Evolutionary conservation across 2,329 filamentous ascomycete species (phyloP).

Genomic region (Neonectria hederae): DNA sequence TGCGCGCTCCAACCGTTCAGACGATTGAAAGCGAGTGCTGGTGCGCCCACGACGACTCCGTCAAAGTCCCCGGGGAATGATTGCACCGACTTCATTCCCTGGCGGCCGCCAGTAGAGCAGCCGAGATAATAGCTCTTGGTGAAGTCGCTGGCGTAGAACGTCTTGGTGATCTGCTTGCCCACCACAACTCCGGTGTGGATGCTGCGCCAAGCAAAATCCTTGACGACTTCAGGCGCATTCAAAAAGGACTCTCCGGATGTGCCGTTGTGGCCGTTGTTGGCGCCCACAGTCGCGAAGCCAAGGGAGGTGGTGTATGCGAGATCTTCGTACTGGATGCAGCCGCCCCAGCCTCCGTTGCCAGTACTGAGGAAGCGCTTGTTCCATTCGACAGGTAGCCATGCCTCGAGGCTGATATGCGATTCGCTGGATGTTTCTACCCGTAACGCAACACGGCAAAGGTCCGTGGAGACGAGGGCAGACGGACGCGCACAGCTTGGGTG

Average conservation of each 20-base stretch:
- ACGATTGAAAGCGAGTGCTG: constrained; percentile 56
- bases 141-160: constrained; percentile 55
- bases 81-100: constrained; percentile 64
- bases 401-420: constrained; percentile 57
- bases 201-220: constrained; percentile 49
- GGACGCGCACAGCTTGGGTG: constrained; percentile 49
- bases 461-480: constrained; percentile 30
- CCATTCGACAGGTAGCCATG: constrained; percentile 59
- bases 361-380: constrained; percentile 55
- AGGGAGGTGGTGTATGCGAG: constrained; percentile 54
- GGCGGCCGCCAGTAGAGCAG: constrained; percentile 67
- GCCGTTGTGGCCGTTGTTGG: constrained; percentile 62
- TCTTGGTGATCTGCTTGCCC: constrained; percentile 58
- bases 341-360: constrained; percentile 60
- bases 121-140: constrained; percentile 64
- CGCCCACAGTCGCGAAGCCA: constrained; percentile 58
- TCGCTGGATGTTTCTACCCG: constrained; percentile 46
- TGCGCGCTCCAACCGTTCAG: constrained; percentile 49
- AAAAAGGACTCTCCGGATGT: constrained; percentile 46
- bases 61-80: constrained; percentile 66
- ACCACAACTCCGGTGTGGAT: constrained; percentile 59
- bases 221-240: constrained; percentile 48
- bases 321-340: constrained; percentile 60
- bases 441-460: constrained; percentile 33
- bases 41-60: constrained; percentile 55